These are phyloP conservation scores for Epichloe glyceriae DNA, from an alignment of 2,329 filamentous ascomycete species.

Conservation along the genomic window DNA sequence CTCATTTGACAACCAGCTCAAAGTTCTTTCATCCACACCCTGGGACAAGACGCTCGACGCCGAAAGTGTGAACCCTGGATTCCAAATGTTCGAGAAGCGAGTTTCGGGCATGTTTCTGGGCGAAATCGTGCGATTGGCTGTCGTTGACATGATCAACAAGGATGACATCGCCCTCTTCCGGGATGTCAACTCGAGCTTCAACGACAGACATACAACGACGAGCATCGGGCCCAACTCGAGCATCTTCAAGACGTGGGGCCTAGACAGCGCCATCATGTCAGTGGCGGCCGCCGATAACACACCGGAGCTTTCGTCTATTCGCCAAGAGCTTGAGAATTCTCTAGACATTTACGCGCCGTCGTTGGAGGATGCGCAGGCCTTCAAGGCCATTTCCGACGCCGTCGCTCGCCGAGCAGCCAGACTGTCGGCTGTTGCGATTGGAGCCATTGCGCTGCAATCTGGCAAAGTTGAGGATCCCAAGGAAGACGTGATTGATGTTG, in stretches of 20 bases:
- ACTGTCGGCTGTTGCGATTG: slow-evolving; percentile 77
- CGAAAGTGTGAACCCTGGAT: slow-evolving; percentile 76
- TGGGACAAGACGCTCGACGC: slow-evolving; percentile 72
- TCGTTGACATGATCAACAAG: slow-evolving; percentile 61
- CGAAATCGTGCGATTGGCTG: slow-evolving; percentile 71
- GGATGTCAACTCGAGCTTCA: slow-evolving; percentile 58
- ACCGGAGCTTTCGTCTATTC: slow-evolving; percentile 56
- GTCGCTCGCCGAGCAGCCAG: slow-evolving; percentile 82
- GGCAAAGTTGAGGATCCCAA: slow-evolving; percentile 51
- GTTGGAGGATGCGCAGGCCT: slow-evolving; percentile 73
- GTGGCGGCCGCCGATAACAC: slow-evolving; percentile 72
- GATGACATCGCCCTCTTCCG: slow-evolving; percentile 58
- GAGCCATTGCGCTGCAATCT: slow-evolving; percentile 69
- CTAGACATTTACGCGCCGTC: slow-evolving; percentile 66
- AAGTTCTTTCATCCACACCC: slow-evolving; percentile 70
- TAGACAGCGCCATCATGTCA: slow-evolving; percentile 85
- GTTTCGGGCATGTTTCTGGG: slow-evolving; percentile 97
- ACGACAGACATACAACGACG: slow-evolving; percentile 58
- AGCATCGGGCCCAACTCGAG: slow-evolving; percentile 50
- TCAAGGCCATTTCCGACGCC: slow-evolving; percentile 70
- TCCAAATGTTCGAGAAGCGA: slow-evolving; percentile 98
- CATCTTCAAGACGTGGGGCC: slow-evolving; percentile 70
- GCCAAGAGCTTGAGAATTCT: slow-evolving; percentile 64
- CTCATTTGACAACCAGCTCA: slow-evolving; percentile 89
- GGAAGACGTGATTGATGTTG: slow-evolving; percentile 71